Evolutionary conservation across 2,329 filamentous ascomycete genomes (phyloP), one percentile per base, ranked within the genome.

Genomic region (Phaeosphaeriaceae sp.): DNA sequence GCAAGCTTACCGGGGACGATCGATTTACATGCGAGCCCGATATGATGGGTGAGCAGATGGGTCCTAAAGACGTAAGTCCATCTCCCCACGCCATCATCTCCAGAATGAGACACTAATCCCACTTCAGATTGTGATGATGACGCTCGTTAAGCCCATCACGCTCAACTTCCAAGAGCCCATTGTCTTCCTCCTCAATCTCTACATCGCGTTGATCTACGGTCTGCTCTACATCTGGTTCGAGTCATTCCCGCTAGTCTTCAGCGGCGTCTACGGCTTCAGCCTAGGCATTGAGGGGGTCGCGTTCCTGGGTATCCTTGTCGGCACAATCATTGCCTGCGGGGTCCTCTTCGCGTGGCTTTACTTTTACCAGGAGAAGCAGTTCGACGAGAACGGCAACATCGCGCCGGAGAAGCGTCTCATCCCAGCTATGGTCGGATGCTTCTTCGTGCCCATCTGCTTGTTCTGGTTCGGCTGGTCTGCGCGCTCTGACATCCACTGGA

Each of bases 401-500:
- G 60, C 67, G 15, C 79, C 79, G 0, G 80, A 82, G 59, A 73
- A 75, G 57, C 72, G 77, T 1, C 67, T 81, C 0, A 74, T 72
- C 1, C 74, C 76, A 7, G 75, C 79, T 9, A 74, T 77, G 58
- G 67, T 79, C 6, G 77, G 77, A 13, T 73, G 67, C 9, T 77
- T 79, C 53, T 65, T 68, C 48, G 72, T 81, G 2, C 77, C 79
- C 1, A 73, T 80, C 40, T 79, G 78, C 51, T 67, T 81, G 4
- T 80, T 81, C 68, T 79, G 75, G 77, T 81, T 79, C 46, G 78
- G 76, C 3, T 80, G 78, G 78, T 66, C 70, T 6, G 57, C 72
- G 0, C 56, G 70, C 3, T 24, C 67, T 2, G 51, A 61, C 25
- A 59, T 78, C 1, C 76, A 78, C 56, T 80, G 78, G 78, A 78